These are phyloP conservation scores for Heliamphora pulchella DNA, from an alignment of 179 eudicot species.

Conservation along the genomic window DNA sequence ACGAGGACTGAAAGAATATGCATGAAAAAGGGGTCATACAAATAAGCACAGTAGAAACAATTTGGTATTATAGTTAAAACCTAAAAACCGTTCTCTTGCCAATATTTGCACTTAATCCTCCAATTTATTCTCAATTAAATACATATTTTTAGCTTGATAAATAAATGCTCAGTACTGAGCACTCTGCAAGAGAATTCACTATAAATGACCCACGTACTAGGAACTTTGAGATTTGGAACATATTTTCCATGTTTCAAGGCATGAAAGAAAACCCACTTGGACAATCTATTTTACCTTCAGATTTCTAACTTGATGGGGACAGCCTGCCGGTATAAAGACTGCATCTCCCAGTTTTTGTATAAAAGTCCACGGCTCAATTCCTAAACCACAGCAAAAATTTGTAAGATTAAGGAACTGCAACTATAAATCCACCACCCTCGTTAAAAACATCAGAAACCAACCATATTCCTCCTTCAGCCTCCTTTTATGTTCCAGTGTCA, in stretches of 20 bases:
- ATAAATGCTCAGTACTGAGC: not conserved
- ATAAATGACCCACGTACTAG: not conserved
- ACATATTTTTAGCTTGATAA: not conserved
- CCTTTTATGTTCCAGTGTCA: slow-evolving; percentile 52
- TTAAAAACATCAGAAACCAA: slow-evolving; percentile 19
- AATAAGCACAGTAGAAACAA: no score
- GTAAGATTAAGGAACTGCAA: not conserved
- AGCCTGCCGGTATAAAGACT: slow-evolving; percentile 76
- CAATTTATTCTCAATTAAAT: not conserved
- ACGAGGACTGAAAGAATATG: no score
- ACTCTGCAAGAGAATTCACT: not conserved
- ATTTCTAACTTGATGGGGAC: slow-evolving; percentile 78
- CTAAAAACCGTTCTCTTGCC: not conserved
- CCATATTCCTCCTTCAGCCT: slow-evolving; percentile 72
- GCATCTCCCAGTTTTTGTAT: slow-evolving; percentile 70
- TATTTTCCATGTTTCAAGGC: not conserved
- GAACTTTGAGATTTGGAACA: not conserved
- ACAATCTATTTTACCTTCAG: slow-evolving; percentile 36
- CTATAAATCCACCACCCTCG: not conserved
- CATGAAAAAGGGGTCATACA: no score
- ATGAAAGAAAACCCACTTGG: not conserved
- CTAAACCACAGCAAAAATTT: slow-evolving; percentile 20
- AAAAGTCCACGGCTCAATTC: slow-evolving; percentile 72
- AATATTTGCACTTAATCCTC: not conserved
- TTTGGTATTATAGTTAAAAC: not conserved